Evolutionary conservation across 352 stramenopile genomes (phyloP).

Genomic region (Globisporangium paddicum): DNA sequence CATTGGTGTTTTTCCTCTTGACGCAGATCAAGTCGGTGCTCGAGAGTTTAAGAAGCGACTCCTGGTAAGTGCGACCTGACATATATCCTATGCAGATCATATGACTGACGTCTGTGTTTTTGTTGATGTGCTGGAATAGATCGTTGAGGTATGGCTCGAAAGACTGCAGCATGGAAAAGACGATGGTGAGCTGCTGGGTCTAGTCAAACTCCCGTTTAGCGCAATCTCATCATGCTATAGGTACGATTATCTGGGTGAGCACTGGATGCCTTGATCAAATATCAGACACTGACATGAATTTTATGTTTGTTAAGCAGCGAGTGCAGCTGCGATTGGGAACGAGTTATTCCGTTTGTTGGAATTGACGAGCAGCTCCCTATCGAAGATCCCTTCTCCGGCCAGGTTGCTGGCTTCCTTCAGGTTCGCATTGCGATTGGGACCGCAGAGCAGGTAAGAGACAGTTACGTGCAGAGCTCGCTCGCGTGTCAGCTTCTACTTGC

Average conservation of each 20-base stretch:
- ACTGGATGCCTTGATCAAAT: neutral
- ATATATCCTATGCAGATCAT: neutral
- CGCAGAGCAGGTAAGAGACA: slow-evolving; percentile 37
- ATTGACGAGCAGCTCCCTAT: slow-evolving; percentile 31
- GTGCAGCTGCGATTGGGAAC: neutral
- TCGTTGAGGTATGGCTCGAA: slow-evolving; percentile 37
- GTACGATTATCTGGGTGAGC: slow-evolving; percentile 11
- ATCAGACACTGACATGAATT: neutral
- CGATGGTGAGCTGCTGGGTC: slow-evolving; percentile 24
- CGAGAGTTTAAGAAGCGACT: slow-evolving; percentile 19
- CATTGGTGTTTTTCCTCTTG: slow-evolving; percentile 27
- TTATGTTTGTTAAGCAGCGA: neutral
- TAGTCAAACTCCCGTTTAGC: slow-evolving; percentile 28
- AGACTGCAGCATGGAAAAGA: neutral
- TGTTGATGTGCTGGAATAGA: slow-evolving; percentile 16
- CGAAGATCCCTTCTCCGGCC: slow-evolving; percentile 38
- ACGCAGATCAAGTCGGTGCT: slow-evolving; percentile 14
- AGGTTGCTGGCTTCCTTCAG: slow-evolving; percentile 26
- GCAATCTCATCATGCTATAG: slow-evolving; percentile 21
- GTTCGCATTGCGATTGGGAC: slow-evolving; percentile 38
- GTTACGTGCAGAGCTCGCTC: neutral
- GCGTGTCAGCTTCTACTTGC: neutral
- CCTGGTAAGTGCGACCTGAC: slow-evolving; percentile 22
- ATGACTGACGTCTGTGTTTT: neutral
- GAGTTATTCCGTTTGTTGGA: slow-evolving; percentile 21